phyloP scores from a whole-genome alignment of 148 eudicot species.

The Pouteria glomerata region DNA sequence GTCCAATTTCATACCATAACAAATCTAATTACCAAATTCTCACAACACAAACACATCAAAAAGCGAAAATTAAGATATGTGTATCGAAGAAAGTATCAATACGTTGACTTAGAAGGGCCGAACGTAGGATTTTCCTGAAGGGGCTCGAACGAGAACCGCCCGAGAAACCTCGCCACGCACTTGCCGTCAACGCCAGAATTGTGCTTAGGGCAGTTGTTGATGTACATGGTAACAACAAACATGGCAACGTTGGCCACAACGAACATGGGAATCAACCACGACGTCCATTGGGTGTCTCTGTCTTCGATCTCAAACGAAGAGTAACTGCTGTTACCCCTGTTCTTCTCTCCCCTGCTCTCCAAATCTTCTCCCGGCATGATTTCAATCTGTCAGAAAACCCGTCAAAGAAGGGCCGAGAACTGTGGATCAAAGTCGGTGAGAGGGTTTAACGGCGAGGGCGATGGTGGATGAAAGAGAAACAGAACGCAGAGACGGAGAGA shows the following conservation, averaged over 20 bases:
- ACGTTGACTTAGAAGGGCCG: constrained; percentile 63
- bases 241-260: constrained; percentile 45
- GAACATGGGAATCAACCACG: constrained; percentile 67
- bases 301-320: constrained; percentile 16
- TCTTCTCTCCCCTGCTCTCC: constrained; percentile 23
- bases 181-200: not conserved
- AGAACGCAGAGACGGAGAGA: not conserved
- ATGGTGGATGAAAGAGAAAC: not conserved
- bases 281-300: constrained; percentile 39
- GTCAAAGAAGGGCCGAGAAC: not conserved
- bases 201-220: constrained; percentile 61
- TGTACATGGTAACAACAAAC: constrained; percentile 46
- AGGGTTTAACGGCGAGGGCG: not conserved
- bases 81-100: constrained; percentile 3
- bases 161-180: constrained; percentile 56
- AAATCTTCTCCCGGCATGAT: constrained; percentile 11
- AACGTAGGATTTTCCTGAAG: constrained; percentile 51
- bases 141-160: constrained; percentile 67
- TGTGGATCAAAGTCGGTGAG: not conserved
- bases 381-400: not conserved
- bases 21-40: not conserved
- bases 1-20: not conserved
- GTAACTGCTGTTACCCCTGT: not conserved
- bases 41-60: not conserved
- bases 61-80: not conserved